phyloP scores from a whole-genome alignment of 179 eudicot species.

The Beta lomatogona region DNA sequence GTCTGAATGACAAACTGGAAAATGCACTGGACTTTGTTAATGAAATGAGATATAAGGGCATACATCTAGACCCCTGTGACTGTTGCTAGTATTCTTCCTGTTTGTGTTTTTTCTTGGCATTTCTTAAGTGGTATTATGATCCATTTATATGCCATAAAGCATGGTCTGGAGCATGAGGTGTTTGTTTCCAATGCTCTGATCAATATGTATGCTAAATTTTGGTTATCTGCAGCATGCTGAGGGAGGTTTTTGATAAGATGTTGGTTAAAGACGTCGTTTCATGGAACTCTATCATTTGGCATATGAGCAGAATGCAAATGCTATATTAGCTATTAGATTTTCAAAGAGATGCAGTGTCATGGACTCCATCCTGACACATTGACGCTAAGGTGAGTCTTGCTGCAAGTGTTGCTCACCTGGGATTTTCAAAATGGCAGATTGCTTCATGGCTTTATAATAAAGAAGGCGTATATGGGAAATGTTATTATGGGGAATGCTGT shows the following conservation, averaged over 20 bases:
- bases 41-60: conserved; percentile 42
- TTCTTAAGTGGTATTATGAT: conserved; percentile 38
- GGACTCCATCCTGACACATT: conserved; percentile 47
- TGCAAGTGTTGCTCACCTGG: conserved; percentile 46
- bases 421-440: conserved; percentile 37
- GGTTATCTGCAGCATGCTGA: conserved; percentile 42
- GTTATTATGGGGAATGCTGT: conserved; percentile 45
- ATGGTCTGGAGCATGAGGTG: conserved; percentile 46
- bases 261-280: conserved; percentile 42
- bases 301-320: conserved; percentile 46
- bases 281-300: conserved; percentile 52
- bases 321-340: conserved; percentile 31
- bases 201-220: conserved; percentile 48
- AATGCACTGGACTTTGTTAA: conserved; percentile 37
- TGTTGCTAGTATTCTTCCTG: conserved; percentile 54
- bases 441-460: conserved; percentile 45
- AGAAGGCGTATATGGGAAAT: conserved; percentile 41
- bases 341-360: conserved; percentile 35
- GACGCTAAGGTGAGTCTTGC: conserved; percentile 53
- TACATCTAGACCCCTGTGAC: conserved; percentile 49
- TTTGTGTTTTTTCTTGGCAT: conserved; percentile 42
- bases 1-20: conserved; percentile 43
- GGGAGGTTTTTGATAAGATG: conserved; percentile 44
- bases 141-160: conserved; percentile 52
- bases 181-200: conserved; percentile 58